Conservation (phyloP, 352 stramenopile genomes). For the Pythium folliculosum region DNA sequence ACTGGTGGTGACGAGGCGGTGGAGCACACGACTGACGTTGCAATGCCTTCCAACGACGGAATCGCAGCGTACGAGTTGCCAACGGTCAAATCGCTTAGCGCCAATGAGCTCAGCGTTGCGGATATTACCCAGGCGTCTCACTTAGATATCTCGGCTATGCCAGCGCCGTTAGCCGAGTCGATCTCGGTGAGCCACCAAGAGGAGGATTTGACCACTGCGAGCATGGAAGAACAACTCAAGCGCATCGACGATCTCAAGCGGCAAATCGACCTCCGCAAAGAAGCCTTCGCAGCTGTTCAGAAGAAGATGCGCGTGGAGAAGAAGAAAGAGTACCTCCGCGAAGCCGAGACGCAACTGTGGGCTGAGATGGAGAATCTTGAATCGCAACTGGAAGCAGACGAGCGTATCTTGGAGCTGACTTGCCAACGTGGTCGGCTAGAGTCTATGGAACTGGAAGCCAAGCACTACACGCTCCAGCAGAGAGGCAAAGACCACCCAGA, state of each 20-base stretch:
- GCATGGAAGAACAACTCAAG: slow-evolving; percentile 61
- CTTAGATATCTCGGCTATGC: neutral
- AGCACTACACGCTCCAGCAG: slow-evolving; percentile 21
- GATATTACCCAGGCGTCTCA: neutral
- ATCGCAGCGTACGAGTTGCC: neutral
- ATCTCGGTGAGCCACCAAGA: slow-evolving; percentile 32
- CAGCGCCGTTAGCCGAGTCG: slow-evolving; percentile 15
- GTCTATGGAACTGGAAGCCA: slow-evolving; percentile 40
- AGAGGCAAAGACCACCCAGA: slow-evolving; percentile 12
- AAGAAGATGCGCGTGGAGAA: slow-evolving; percentile 54
- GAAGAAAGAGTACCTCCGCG: slow-evolving; percentile 43
- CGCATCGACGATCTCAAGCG: slow-evolving; percentile 50
- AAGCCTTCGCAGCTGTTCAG: slow-evolving; percentile 44
- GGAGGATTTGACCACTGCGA: slow-evolving; percentile 47
- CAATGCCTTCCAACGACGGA: neutral
- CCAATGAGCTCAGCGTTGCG: neutral
- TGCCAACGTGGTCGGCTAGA: slow-evolving; percentile 57
- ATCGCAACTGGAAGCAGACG: slow-evolving; percentile 37
- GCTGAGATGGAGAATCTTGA: slow-evolving; percentile 53
- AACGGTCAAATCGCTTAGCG: slow-evolving; percentile 6
- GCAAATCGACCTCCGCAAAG: slow-evolving; percentile 44
- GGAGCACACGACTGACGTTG: neutral
- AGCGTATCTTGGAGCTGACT: slow-evolving; percentile 40
- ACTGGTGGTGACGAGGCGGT: neutral
- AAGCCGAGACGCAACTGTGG: slow-evolving; percentile 48